A percentile compares a stretch with the other conserved stretches of the same genome.
Evolutionary conservation across 345 rosid genomes (phyloP).

Genomic region (Erysimum cheiranthoides): DNA sequence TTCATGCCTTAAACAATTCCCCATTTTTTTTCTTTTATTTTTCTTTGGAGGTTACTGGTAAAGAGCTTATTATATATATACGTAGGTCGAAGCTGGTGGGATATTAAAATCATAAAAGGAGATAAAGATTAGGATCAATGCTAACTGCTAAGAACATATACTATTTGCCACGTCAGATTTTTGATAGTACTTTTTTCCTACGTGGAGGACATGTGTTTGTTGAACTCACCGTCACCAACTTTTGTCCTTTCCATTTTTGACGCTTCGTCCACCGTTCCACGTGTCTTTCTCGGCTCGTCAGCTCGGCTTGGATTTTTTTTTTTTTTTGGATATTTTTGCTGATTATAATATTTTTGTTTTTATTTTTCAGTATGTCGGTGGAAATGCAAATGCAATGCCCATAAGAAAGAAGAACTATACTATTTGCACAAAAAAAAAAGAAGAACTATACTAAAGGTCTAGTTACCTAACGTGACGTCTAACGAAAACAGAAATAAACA

Average conservation of each 20-base stretch:
- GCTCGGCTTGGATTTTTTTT: conserved; percentile 37
- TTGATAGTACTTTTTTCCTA: conserved; percentile 19
- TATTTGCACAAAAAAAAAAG: conserved; percentile 18
- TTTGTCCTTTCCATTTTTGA: conserved; percentile 18
- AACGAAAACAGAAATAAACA: conserved; percentile 17
- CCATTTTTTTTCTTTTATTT: conserved; percentile 29
- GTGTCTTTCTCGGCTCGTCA: conserved; percentile 24
- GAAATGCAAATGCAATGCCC: background rate
- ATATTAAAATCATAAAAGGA: conserved; percentile 27
- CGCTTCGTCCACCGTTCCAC: background rate
- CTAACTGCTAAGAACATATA: conserved; percentile 11
- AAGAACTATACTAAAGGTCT: background rate
- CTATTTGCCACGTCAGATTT: conserved; percentile 34
- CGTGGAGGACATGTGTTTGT: conserved; percentile 48
- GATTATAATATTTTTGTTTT: background rate
- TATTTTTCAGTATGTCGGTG: conserved; percentile 14
- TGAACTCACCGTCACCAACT: conserved; percentile 42
- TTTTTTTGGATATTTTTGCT: conserved; percentile 23
- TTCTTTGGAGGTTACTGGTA: conserved; percentile 9
- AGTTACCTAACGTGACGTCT: conserved; percentile 31
- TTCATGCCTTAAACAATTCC: conserved; percentile 48
- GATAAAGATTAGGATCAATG: conserved; percentile 25
- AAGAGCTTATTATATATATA: conserved; percentile 29
- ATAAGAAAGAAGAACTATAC: conserved; percentile 12
- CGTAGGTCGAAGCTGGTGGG: conserved; percentile 40